Evolutionary conservation across 495 filamentous ascomycete species (phyloP).

Genomic region (Talaromyces adpressus): DNA sequence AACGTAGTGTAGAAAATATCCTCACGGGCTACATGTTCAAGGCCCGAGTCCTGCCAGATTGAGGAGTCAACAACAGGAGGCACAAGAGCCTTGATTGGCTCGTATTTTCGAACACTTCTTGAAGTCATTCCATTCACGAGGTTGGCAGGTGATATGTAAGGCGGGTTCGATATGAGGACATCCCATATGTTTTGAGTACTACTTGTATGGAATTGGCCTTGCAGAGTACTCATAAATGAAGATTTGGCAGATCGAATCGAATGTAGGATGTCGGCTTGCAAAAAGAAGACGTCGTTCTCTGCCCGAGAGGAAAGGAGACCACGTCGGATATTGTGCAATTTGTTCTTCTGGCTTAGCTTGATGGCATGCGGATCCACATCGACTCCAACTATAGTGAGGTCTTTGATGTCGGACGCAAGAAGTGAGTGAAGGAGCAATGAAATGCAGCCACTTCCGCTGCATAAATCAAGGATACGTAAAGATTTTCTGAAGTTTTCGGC

Average conservation of each 20-base stretch:
- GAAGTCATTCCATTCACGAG: constrained; percentile 52
- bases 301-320: constrained; percentile 23
- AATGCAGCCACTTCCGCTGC: constrained; percentile 89
- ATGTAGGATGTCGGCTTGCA: constrained; percentile 47
- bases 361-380: constrained; percentile 46
- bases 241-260: constrained; percentile 9
- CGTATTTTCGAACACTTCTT: constrained; percentile 69
- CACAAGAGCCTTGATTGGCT: constrained; percentile 74
- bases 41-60: background rate
- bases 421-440: constrained; percentile 60
- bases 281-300: constrained; percentile 39
- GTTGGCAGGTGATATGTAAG: constrained; percentile 65
- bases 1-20: constrained; percentile 36
- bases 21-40: constrained; percentile 14
- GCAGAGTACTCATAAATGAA: constrained; percentile 12
- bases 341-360: constrained; percentile 53
- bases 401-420: constrained; percentile 28
- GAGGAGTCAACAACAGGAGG: constrained; percentile 31
- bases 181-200: constrained; percentile 36
- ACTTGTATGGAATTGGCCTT: background rate
- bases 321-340: constrained; percentile 39
- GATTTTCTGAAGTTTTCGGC: constrained; percentile 2
- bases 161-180: constrained; percentile 82
- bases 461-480: constrained; percentile 72
- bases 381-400: constrained; percentile 32